Percentiles rank a stretch among this genome's conserved stretches.
Evolutionary conservation across 371 early-diverging fungal genomes (phyloP).

Genomic region (Quaeritorhiza haematococci): DNA sequence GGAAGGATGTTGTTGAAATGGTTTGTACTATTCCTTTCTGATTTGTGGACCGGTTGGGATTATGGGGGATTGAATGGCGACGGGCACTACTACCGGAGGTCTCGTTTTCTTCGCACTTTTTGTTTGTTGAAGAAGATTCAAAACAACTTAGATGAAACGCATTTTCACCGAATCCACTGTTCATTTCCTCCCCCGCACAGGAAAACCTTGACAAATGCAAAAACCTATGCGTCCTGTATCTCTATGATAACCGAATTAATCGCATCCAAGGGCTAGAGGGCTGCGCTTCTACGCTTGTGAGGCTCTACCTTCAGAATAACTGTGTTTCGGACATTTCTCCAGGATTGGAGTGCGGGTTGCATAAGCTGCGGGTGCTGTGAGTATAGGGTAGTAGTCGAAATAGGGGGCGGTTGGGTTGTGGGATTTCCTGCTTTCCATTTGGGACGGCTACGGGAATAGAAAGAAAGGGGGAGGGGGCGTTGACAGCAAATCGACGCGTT

Average conservation of each 20-base stretch:
- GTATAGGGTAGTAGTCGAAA: no score
- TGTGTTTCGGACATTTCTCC: conserved; percentile 24
- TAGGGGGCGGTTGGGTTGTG: no score
- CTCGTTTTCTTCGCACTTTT: not conserved
- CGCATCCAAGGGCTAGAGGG: conserved; percentile 23
- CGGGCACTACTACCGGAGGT: not conserved
- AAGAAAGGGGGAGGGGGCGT: no score
- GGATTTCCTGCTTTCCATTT: not conserved
- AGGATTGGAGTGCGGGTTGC: conserved; percentile 20
- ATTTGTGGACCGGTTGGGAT: no score
- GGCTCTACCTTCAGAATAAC: conserved; percentile 40
- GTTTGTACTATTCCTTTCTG: no score
- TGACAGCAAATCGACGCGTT: no score
- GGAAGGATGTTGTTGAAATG: conserved; percentile 28
- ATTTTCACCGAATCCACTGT: no score
- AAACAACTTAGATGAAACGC: not conserved
- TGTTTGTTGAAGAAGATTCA: not conserved
- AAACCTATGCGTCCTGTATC: conserved; percentile 31
- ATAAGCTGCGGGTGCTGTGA: conserved; percentile 23
- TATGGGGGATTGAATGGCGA: no score
- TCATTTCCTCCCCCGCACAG: no score
- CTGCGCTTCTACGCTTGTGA: conserved; percentile 21
- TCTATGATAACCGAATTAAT: conserved; percentile 38
- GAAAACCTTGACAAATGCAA: conserved; percentile 25
- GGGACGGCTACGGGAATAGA: no score